Evolutionary conservation across 176 grass and related monocot genomes (phyloP).

Genomic region (Triticum dicoccoides): DNA sequence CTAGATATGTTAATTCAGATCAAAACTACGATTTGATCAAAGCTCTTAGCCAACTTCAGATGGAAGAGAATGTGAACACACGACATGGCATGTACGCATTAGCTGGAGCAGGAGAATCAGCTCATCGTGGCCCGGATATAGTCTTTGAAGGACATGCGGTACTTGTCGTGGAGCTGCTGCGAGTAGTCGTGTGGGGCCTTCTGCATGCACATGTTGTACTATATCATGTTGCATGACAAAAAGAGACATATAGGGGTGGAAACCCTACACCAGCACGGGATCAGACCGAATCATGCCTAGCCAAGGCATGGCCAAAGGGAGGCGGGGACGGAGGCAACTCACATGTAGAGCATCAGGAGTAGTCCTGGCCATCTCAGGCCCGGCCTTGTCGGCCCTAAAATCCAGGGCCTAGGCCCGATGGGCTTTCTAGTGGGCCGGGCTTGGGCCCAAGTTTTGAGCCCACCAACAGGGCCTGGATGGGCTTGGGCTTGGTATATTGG

Average conservation of each 20-base stretch:
- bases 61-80: not conserved
- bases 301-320: not conserved
- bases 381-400: too few relatives aligned
- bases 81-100: not conserved
- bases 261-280: slow-evolving; percentile 44
- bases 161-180: slow-evolving; percentile 87
- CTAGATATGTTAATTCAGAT: too few relatives aligned
- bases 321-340: not conserved
- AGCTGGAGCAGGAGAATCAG: not conserved
- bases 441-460: too few relatives aligned
- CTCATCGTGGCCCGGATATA: slow-evolving; percentile 70
- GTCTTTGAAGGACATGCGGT: slow-evolving; percentile 64
- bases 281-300: slow-evolving; percentile 2
- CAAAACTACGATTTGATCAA: too few relatives aligned
- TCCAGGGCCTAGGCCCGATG: too few relatives aligned
- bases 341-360: slow-evolving; percentile 78
- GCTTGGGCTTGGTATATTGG: too few relatives aligned
- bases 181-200: slow-evolving; percentile 80
- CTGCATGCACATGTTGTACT: slow-evolving; percentile 84
- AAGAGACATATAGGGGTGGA: not conserved
- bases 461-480: too few relatives aligned
- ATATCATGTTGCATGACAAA: slow-evolving; percentile 57
- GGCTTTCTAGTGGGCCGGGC: too few relatives aligned
- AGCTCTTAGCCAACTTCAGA: too few relatives aligned
- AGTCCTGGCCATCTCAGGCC: too few relatives aligned